Base-by-base conservation (phyloP, 768 basidiomycete genomes). In the Mrakia hoshinonis region DNA sequence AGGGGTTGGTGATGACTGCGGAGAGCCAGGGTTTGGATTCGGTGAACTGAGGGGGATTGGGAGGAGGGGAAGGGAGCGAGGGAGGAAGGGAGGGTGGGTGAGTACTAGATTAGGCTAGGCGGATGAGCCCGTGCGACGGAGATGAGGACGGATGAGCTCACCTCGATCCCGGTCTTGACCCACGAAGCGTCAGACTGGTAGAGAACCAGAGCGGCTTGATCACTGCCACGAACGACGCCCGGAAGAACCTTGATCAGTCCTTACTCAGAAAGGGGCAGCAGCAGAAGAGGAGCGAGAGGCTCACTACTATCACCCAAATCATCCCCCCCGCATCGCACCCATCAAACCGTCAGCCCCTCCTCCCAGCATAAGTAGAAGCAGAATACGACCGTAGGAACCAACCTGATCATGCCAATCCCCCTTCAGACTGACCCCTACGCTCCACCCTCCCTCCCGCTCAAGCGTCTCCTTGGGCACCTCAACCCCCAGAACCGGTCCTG, bases 151-250 rank as follows among this genome's bases (percentile, higher is more conserved):
- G 7, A 2, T 2, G n/a, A 26, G 7, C 68, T 26, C 47, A 62
- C 68, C 58, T 69, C 68, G 43, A 69, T 69, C 11, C 68, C 68
- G 1, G 68, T 55, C 34, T 69, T 69, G 68, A 69, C 60, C 68
- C 68, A 69, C 0, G 39, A 58, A 13, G 60, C 29, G 26, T 69
- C 38, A 10, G 38, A 31, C 58, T 69, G 68, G 38, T 60, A 69
- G 26, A 69, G 20, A n/a, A 69, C 31, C 22, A 69, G 55, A 18
- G 54, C 38, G 11, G 68, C 68, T 49, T 69, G 68, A 61, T 69
- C 68, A 36, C 68, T 69, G 10, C 3, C 3, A n/a, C n/a, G n/a
- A n/a, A n/a, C n/a, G n/a, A n/a, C n/a, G n/a, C n/a, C n/a, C n/a
- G n/a, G n/a, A n/a, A n/a, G n/a, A n/a, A n/a, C n/a, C n/a, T n/a